Base-by-base conservation (phyloP, 148 eudicot genomes). In the Silene latifolia region DNA sequence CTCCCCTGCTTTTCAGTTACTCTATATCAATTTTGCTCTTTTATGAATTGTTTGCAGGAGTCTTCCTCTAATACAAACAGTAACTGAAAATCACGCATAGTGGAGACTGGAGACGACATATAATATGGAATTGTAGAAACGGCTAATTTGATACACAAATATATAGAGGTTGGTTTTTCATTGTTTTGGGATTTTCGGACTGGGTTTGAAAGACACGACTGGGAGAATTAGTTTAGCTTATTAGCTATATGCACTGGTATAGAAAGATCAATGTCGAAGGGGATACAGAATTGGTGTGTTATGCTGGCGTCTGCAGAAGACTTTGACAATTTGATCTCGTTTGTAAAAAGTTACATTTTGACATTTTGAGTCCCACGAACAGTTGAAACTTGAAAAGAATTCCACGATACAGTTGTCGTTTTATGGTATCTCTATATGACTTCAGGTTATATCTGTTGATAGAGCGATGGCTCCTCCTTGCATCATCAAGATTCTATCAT, bases 51-150 rank as follows among this genome's bases (percentile, higher is more conserved):
- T 24, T 19, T 29, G 51, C 79, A 88, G 89, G 88, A 74, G 71
- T 32, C 48, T 63, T 48, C 76, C 18, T 75, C 81, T 65, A 74
- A 78, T 69, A 21, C 85, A 61, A 73, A 62, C 69, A 81, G 82
- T 67, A 72, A 71, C 77, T 86, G 82, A 80, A 51, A 27, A 74
- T 29, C 11, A 47, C 35, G 11, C 66, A 19, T 47, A 63, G 53
- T 63, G 64, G 54, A 62, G 73, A 47, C 69, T n/a, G 61, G 27
- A 51, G 56, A 51, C 9, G 17, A 51, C 56, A 24, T 62, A 39
- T 24, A 71, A 47, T 39, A 68, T 57, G 46, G 46, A 69, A 67
- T 75, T 67, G 56, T 73, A 76, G 69, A 72, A 72, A 74, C 65
- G 63, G 82, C 78, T 47, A n/a, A 71, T 70, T 83, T 62, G 48